Conservation (phyloP, 2,329 filamentous ascomycete genomes). For the Sporothrix pallida region DNA sequence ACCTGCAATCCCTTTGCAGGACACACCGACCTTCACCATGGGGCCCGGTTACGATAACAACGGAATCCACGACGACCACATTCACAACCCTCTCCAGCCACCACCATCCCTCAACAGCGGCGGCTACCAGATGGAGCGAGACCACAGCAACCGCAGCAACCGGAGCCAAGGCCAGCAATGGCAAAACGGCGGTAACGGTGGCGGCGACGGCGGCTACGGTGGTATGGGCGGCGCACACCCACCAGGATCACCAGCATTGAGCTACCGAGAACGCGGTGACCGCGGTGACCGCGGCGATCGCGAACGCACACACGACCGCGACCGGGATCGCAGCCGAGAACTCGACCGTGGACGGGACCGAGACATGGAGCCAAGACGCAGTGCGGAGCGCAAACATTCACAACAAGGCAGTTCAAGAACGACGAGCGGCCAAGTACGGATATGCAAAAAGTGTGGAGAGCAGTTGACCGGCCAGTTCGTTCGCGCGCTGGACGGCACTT, state of each 20-base stretch:
- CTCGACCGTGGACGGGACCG: slow-evolving; percentile 39
- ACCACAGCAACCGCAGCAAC: slow-evolving; percentile 37
- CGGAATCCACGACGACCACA: slow-evolving; percentile 47
- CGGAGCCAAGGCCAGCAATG: slow-evolving; percentile 36
- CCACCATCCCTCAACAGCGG: slow-evolving; percentile 32
- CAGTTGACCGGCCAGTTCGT: slow-evolving; percentile 94
- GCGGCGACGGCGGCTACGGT: slow-evolving; percentile 36
- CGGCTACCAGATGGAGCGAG: slow-evolving; percentile 41
- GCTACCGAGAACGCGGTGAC: slow-evolving; percentile 41
- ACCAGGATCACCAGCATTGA: slow-evolving; percentile 48
- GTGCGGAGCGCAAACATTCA: slow-evolving; percentile 59
- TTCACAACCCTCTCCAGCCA: slow-evolving; percentile 41
- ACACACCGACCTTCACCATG: slow-evolving; percentile 26
- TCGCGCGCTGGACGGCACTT: slow-evolving; percentile 88
- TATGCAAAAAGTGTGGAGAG: slow-evolving; percentile 87
- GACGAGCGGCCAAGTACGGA: slow-evolving; percentile 65
- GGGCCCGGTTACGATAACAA: slow-evolving; percentile 51
- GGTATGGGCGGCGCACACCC: slow-evolving; percentile 39
- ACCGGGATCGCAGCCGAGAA: slow-evolving; percentile 42
- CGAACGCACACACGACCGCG: slow-evolving; percentile 40
- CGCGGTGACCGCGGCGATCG: slow-evolving; percentile 42
- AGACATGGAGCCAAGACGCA: slow-evolving; percentile 56
- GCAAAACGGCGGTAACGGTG: slow-evolving; percentile 37
- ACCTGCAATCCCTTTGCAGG: slow-evolving; percentile 18
- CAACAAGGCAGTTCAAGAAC: slow-evolving; percentile 55